Base-by-base conservation (phyloP, 2,329 filamentous ascomycete species). In the Hansfordia pulvinata region DNA sequence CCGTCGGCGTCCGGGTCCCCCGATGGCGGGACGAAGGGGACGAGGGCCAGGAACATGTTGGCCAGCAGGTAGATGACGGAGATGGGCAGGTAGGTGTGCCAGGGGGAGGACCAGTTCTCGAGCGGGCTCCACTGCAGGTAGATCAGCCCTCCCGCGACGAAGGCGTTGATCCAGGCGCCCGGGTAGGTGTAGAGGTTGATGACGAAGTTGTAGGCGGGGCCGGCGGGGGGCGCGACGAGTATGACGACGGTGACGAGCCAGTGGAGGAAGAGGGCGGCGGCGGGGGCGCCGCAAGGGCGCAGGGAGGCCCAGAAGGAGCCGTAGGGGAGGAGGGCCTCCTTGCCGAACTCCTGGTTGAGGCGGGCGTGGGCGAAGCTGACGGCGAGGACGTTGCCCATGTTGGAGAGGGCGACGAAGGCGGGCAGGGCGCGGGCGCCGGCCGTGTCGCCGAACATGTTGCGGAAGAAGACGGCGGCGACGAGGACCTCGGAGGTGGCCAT, bases 301-400 rank as follows among this genome's bases (percentile, higher is more conserved):
- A 73, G 76, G 4, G 72, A 78, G 0, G 76, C 76, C 69, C 71
- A 81, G 43, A 82, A 67, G 3, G 60, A 58, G 33, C 69, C 71
- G 29, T 64, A 76, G 0, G 77, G 77, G 10, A 82, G 41, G 5
- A 82, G 53, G 0, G 75, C 75, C 40, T 83, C 76, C 40, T 77
- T 78, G 1, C 69, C 77, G 23, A 82, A 55, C 44, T 81, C 76
- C 35, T 75, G 69, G 36, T 70, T 74, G 8, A 75, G 38, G 1
- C 70, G 58, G 0, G 69, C 52, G 28, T 74, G 66, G 0, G 67
- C 60, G 36, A 75, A 76, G 31, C 60, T 69, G 23, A 74, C 62
- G 12, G 67, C 65, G 7, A 76, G 49, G 1, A 77, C 67, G 27
- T 76, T 76, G 6, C 71, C 72, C 25, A 76, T 40, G 34, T 71